phyloP scores from a whole-genome alignment of 139 green algal species.

The Chlorella sp. region DNA sequence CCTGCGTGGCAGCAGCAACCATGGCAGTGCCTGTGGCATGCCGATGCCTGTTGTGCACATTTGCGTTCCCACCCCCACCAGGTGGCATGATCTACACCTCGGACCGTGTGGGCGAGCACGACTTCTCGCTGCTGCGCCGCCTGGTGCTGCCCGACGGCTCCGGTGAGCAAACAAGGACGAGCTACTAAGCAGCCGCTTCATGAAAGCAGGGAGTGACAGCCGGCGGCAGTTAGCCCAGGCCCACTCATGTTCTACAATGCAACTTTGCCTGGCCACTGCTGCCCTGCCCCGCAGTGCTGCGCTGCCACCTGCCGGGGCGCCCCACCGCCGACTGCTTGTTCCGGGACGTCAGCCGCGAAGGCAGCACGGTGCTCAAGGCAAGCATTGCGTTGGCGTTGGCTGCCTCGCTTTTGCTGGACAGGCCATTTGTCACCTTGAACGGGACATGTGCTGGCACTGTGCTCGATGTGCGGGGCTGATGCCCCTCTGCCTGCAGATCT shows the following conservation, averaged over 20 bases:
- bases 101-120: conserved; percentile 76
- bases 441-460: too few relatives aligned
- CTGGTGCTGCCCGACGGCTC: conserved; percentile 75
- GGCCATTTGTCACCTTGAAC: too few relatives aligned
- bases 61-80: conserved; percentile 22
- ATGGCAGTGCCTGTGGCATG: too few relatives aligned
- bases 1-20: too few relatives aligned
- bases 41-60: too few relatives aligned
- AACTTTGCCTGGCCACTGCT: too few relatives aligned
- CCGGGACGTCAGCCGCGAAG: conserved; percentile 80
- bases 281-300: conserved; percentile 41
- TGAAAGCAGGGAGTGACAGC: not conserved
- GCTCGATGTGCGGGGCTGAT: too few relatives aligned
- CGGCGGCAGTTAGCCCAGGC: too few relatives aligned
- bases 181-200: not conserved
- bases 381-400: too few relatives aligned
- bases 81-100: conserved; percentile 74
- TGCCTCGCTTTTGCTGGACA: too few relatives aligned
- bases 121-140: conserved; percentile 69
- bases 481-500: conserved; percentile 59
- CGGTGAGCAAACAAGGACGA: not conserved
- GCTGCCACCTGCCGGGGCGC: conserved; percentile 71
- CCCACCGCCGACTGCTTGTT: conserved; percentile 94
- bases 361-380: conserved; percentile 79
- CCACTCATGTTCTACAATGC: too few relatives aligned